Conservation (phyloP, 495 filamentous ascomycete genomes). For the Hyaloscypha finlandica region DNA sequence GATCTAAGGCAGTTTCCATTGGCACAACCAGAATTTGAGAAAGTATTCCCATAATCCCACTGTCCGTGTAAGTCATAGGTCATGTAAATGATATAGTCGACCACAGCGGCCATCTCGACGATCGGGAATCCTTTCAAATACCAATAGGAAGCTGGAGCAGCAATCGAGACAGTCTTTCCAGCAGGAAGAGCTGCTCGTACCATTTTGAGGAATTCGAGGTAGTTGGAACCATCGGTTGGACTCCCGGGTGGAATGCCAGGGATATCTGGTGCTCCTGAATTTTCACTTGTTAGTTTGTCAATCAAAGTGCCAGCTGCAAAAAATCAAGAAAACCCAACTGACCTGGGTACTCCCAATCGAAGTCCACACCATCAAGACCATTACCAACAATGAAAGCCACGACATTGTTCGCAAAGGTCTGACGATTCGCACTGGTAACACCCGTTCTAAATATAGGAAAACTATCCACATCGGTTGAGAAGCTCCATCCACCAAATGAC, state of each 20-base stretch:
- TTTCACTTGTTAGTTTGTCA: neutral
- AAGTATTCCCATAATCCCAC: constrained; percentile 16
- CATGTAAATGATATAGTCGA: constrained; percentile 44
- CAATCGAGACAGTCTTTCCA: constrained; percentile 10
- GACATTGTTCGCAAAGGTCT: constrained; percentile 39
- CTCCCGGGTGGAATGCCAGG: constrained; percentile 37
- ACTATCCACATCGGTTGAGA: constrained; percentile 39
- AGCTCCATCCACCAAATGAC: constrained; percentile 52
- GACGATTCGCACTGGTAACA: constrained; percentile 38
- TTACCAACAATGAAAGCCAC: constrained; percentile 29
- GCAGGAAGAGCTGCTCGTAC: neutral
- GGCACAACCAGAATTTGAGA: constrained; percentile 28
- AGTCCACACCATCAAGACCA: constrained; percentile 34
- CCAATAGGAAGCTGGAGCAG: constrained; percentile 38
- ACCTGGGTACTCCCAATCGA: constrained; percentile 35
- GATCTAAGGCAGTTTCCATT: constrained; percentile 36
- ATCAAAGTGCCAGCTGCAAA: neutral
- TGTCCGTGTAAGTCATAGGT: constrained; percentile 42
- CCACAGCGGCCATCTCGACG: constrained; percentile 22
- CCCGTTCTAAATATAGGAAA: constrained; percentile 43
- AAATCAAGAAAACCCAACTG: neutral
- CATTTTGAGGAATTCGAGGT: constrained; percentile 24
- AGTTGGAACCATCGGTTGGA: constrained; percentile 36
- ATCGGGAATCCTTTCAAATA: constrained; percentile 40
- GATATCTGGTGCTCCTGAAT: constrained; percentile 37